Evolutionary conservation across 257 asterid genomes (phyloP), one percentile per base, ranked within the genome.

Genomic region (Capsicum baccatum): DNA sequence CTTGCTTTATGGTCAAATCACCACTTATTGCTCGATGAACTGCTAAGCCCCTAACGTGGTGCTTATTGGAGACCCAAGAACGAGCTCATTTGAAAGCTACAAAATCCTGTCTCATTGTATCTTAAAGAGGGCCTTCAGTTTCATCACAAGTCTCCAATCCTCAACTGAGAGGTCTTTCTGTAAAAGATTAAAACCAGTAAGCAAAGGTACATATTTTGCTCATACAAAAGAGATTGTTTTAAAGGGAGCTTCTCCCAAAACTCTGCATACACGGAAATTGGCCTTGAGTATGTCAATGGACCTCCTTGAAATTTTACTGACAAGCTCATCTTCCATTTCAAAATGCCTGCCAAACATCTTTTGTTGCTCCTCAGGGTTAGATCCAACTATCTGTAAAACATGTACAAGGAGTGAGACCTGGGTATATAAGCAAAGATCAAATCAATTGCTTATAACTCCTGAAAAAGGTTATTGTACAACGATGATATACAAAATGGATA

Each of bases 271-370:
- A 97, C 93, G 89, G 13, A 93, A 97, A 89, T 95, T 94, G 86
- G 90, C 92, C 88, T 97, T 95, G 48, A 97, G 97, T 12, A 95
- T 86, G 80, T 97, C 99, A 42, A 97, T 97, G 33, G 99, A 97
- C 89, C 33, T 26, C 1, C 33, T 26, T 26, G 33, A 26, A 26
- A 26, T 26, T 26, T 26, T 26, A 26, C 33, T 26, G 33, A 26
- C 33, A 26, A 26, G 33, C 33, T 26, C 33, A 26, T 26, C 33
- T 26, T 26, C 33, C 33, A 26, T 26, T 26, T 26, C 33, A 26
- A 26, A 26, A 26, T 26, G 33, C 33, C 33, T 26, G 33, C 33
- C 33, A 26, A 91, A 90, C 97, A 95, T 95, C 90, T 94, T 95
- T 84, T 95, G 99, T 82, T 94, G 98, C 90, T 95, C 99, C 52